Evolutionary conservation across 148 eudicot species (phyloP).

Genomic region (Amaranthus palmeri): DNA sequence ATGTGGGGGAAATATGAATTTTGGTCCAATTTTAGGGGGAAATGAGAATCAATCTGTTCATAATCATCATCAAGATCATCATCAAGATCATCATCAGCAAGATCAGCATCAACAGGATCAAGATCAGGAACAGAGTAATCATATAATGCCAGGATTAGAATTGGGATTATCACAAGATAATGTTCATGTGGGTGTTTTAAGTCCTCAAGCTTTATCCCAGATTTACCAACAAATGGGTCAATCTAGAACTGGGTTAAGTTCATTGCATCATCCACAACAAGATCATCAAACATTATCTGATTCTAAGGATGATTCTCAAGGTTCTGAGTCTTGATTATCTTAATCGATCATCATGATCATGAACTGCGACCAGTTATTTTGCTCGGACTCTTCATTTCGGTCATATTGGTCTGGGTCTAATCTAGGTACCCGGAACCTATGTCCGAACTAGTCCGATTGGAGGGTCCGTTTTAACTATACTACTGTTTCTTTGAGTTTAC

Average conservation of each 20-base stretch:
- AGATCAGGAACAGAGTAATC: background rate
- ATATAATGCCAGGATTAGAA: slow-evolving; percentile 56
- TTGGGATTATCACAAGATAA: slow-evolving; percentile 65
- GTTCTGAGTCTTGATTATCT: slow-evolving; percentile 30
- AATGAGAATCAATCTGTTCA: slow-evolving; percentile 28
- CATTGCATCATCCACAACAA: slow-evolving; percentile 36
- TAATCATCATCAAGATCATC: slow-evolving; percentile 10
- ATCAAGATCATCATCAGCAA: background rate
- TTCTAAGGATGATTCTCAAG: slow-evolving; percentile 63
- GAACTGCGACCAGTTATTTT: background rate
- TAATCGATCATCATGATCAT: slow-evolving; percentile 8
- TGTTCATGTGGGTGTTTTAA: slow-evolving; percentile 53
- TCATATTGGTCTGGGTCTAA: no score
- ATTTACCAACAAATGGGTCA: slow-evolving; percentile 68
- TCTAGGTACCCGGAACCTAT: no score
- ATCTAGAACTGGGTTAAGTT: slow-evolving; percentile 24
- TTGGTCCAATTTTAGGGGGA: slow-evolving; percentile 44
- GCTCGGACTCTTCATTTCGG: no score
- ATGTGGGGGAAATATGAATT: slow-evolving; percentile 43
- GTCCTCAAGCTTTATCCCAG: slow-evolving; percentile 46
- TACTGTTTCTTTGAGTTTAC: no score
- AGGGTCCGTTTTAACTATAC: no score
- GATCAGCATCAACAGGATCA: background rate
- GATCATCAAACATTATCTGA: slow-evolving; percentile 25
- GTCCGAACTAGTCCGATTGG: no score